phyloP scores from a whole-genome alignment of 2,329 filamentous ascomycete species.

The Coniochaeta hoffmannii region DNA sequence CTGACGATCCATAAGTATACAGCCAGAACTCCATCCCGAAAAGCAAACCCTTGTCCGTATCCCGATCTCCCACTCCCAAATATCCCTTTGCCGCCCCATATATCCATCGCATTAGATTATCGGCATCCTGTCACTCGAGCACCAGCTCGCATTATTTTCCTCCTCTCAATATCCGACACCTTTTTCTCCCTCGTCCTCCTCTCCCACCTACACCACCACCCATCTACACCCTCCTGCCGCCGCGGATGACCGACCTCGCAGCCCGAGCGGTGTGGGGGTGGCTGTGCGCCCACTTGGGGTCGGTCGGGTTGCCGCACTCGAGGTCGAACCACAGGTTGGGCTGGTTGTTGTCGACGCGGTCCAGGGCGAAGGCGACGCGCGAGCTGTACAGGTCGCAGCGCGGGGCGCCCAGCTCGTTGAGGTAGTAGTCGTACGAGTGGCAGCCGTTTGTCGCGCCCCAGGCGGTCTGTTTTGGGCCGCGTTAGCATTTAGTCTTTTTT shows the following conservation, averaged over 20 bases:
- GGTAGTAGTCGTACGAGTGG: slow-evolving; percentile 28
- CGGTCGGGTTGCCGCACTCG: slow-evolving; percentile 25
- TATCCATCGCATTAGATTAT: not conserved
- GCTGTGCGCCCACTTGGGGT: slow-evolving; percentile 14
- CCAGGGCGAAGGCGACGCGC: slow-evolving; percentile 21
- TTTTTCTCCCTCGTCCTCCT: too few relatives aligned
- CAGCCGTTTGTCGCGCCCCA: slow-evolving; percentile 24
- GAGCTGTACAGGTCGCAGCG: slow-evolving; percentile 29
- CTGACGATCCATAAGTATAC: not conserved
- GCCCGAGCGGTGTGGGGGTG: not conserved
- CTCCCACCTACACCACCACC: too few relatives aligned
- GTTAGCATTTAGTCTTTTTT: not conserved
- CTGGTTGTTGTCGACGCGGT: slow-evolving; percentile 19
- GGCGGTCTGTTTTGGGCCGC: slow-evolving; percentile 16
- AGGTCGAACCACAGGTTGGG: slow-evolving; percentile 28
- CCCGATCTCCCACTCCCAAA: not conserved
- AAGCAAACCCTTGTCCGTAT: not conserved
- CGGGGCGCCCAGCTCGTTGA: slow-evolving; percentile 19
- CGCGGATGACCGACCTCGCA: not conserved
- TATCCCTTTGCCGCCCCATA: not conserved
- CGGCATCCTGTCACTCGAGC: not conserved
- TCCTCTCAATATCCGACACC: too few relatives aligned
- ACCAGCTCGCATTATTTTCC: not conserved
- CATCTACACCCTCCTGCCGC: not conserved
- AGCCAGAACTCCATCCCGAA: not conserved